Base-by-base conservation (phyloP, 495 filamentous ascomycete species). In the Daldinia loculata region DNA sequence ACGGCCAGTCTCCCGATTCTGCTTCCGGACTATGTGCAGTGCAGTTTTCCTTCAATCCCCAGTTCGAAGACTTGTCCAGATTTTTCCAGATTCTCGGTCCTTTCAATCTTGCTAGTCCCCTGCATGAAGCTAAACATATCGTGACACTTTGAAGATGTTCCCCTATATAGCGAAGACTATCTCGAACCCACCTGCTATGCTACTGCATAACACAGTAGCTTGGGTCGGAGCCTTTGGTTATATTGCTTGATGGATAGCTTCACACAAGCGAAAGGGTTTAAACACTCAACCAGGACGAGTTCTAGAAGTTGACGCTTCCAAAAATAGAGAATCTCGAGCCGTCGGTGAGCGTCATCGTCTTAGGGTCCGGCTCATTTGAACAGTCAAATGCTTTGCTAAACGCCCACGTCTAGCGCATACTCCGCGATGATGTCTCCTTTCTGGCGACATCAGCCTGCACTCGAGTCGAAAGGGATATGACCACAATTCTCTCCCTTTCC, bases 291-390 rank as follows among this genome's bases (percentile, higher is more conserved):
- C 1, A 57, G n/a, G 50, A 56, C 29, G 26, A 17, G 70, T 62
- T 71, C 65, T 72, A 65, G 65, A 69, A 68, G 53, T 60, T 64
- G 14, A 3, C n/a, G 4, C 30, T 53, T 61, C 70, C 70, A 64
- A 72, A 72, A 72, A 72, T 72, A 72, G 56, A 68, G 38, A 43
- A 69, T 69, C 70, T 72, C 70, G 70, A 72, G 70, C 56, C 17
- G 38, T 57, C 70, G 51, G 43, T 51, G 19, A 43, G 24, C 22
- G 50, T 51, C 63, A 60, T 67, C 27, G 24, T 61, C 52, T 30
- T 7, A 22, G 41, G 27, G 36, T 6, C 53, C 9, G 45, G 24
- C 32, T 56, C 11, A 30, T 43, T 52, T 26, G 32, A 36, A 34
- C 24, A 17, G 19, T 24, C 24, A 1, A 27, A 4, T 22, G 7